These are phyloP conservation scores for Tagetes patula DNA, from an alignment of 129 eudicot species.

Conservation along the genomic window DNA sequence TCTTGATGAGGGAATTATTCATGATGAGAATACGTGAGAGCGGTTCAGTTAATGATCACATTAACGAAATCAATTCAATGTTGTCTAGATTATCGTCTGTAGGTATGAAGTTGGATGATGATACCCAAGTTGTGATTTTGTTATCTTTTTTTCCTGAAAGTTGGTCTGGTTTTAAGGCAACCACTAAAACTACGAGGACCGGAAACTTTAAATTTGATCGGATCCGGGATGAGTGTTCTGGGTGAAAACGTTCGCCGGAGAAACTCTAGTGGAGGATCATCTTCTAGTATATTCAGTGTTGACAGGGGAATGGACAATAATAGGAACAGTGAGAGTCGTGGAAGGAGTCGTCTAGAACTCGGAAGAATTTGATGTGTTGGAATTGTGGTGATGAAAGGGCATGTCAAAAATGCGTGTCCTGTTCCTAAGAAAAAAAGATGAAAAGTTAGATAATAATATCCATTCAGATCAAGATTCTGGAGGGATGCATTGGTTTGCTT, in stretches of 20 bases:
- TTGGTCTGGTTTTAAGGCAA: background rate
- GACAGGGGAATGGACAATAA: background rate
- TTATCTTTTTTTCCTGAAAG: background rate
- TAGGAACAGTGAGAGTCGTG: background rate
- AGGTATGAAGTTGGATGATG: background rate
- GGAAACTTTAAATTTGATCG: background rate
- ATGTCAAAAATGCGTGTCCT: background rate
- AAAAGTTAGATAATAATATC: too few relatives aligned
- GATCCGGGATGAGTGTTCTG: background rate
- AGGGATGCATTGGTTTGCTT: background rate
- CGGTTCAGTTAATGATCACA: background rate
- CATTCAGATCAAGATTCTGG: background rate
- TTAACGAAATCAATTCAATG: background rate
- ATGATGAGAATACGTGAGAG: background rate
- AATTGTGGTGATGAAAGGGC: background rate
- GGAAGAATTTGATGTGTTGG: background rate
- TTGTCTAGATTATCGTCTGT: background rate
- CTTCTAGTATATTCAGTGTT: too few relatives aligned
- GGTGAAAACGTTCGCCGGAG: background rate
- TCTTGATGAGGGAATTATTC: background rate
- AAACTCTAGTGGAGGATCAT: background rate
- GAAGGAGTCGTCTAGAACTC: background rate
- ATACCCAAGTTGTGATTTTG: background rate
- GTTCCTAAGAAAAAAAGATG: too few relatives aligned
- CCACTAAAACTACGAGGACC: background rate